phyloP scores from a whole-genome alignment of 306 rosid genomes.

The Albizia julibrissin region DNA sequence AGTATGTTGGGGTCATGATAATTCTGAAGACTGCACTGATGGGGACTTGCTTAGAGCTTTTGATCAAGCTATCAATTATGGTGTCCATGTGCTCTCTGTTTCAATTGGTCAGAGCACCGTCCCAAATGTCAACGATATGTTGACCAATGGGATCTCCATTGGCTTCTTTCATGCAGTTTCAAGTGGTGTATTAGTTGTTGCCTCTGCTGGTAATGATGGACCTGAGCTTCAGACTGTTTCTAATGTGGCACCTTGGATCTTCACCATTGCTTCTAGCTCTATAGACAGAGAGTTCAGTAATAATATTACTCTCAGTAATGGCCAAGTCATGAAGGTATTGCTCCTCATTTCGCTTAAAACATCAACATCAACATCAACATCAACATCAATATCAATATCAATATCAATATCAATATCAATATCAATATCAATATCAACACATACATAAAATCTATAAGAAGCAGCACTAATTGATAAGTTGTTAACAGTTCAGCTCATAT shows the following conservation, averaged over 20 bases:
- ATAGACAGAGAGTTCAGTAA: conserved; percentile 48
- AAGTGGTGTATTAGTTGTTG: conserved; percentile 31
- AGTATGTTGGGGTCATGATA: neutral
- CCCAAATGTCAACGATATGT: neutral
- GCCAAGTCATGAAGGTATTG: conserved; percentile 32
- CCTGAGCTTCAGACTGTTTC: conserved; percentile 40
- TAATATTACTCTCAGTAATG: conserved; percentile 44
- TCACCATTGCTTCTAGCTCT: conserved; percentile 72
- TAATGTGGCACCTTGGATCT: conserved; percentile 64
- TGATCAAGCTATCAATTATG: conserved; percentile 68
- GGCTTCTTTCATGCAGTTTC: conserved; percentile 65
- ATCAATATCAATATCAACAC: too few species aligned
- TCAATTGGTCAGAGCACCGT: conserved; percentile 41
- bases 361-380: neutral
- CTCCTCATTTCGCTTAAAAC: too few species aligned
- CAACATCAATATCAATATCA: too few species aligned
- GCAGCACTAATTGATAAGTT: too few species aligned
- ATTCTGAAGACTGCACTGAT: conserved; percentile 6
- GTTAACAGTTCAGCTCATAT: neutral
- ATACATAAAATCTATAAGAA: too few species aligned
- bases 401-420: neutral
- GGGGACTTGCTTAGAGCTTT: conserved; percentile 65
- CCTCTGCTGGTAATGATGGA: conserved; percentile 47
- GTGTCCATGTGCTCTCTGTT: conserved; percentile 60
- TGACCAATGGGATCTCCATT: conserved; percentile 41